A percentile compares a stretch with the other conserved stretches of the same genome.
Conservation (phyloP, 805 yeast species). For the Zygotorulaspora florentina region DNA sequence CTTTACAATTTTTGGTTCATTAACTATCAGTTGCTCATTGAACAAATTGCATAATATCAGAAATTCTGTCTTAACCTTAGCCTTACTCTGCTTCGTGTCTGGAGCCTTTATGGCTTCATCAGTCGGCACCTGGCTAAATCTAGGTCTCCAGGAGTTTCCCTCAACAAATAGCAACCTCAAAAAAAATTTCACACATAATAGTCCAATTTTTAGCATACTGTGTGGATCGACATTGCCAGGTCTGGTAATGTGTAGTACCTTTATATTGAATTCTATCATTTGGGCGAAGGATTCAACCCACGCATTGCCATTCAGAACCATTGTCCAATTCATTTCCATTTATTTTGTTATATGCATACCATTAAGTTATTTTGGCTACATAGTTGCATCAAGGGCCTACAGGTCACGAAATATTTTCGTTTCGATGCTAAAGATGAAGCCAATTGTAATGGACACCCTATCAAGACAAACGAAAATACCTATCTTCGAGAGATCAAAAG, state of each 20-base stretch:
- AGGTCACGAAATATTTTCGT: slow-evolving; percentile 1
- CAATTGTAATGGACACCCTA: background rate
- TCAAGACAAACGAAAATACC: background rate
- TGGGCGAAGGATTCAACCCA: slow-evolving; percentile 73
- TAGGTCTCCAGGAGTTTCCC: slow-evolving; percentile 34
- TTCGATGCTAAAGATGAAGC: slow-evolving; percentile 2
- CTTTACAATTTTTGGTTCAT: slow-evolving; percentile 59
- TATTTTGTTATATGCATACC: slow-evolving; percentile 71
- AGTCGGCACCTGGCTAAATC: slow-evolving; percentile 54
- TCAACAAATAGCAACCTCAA: slow-evolving; percentile 1
- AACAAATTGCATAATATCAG: slow-evolving; percentile 60
- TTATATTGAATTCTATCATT: slow-evolving; percentile 60
- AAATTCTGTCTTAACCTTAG: slow-evolving; percentile 61
- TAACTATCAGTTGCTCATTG: slow-evolving; percentile 54
- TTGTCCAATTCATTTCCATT: slow-evolving; percentile 52
- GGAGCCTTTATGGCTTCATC: slow-evolving; percentile 77
- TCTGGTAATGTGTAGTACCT: slow-evolving; percentile 44
- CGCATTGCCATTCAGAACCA: slow-evolving; percentile 76
- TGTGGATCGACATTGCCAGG: slow-evolving; percentile 50
- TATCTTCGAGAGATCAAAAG: background rate
- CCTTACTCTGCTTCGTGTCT: slow-evolving; percentile 54
- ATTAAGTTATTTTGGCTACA: slow-evolving; percentile 69
- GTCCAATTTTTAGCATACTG: slow-evolving; percentile 35
- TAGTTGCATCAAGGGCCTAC: slow-evolving; percentile 13
- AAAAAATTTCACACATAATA: slow-evolving; percentile 4